These are phyloP conservation scores for Trichoderma gracile DNA, from an alignment of 2,329 filamentous ascomycete species.

Conservation along the genomic window DNA sequence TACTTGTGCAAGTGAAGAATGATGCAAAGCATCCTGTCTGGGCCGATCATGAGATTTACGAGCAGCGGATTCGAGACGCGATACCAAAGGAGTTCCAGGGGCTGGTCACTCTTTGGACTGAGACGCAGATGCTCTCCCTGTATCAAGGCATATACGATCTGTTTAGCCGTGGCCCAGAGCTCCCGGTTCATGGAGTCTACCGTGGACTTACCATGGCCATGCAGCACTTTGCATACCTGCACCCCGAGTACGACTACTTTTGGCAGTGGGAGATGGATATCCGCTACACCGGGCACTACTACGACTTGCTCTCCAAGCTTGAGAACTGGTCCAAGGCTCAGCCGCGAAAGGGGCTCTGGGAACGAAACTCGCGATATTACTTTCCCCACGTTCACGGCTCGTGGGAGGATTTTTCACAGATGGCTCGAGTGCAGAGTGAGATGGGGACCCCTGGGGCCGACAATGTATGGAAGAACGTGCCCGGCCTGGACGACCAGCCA, in stretches of 20 bases:
- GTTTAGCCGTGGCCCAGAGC: constrained; percentile 62
- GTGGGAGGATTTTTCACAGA: constrained; percentile 75
- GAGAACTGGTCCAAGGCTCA: constrained; percentile 69
- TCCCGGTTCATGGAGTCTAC: constrained; percentile 89
- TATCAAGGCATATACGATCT: constrained; percentile 86
- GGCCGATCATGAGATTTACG: constrained; percentile 70
- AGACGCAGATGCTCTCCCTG: constrained; percentile 85
- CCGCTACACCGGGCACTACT: constrained; percentile 86
- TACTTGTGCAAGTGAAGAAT: constrained; percentile 80
- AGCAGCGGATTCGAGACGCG: constrained; percentile 64
- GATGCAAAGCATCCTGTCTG: constrained; percentile 75
- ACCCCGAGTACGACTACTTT: constrained; percentile 86
- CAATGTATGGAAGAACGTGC: constrained; percentile 63
- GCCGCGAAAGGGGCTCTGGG: constrained; percentile 79
- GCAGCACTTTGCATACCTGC: constrained; percentile 85
- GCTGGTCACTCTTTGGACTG: constrained; percentile 89
- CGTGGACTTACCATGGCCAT: constrained; percentile 91
- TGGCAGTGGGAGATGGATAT: constrained; percentile 98
- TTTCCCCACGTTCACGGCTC: constrained; percentile 72
- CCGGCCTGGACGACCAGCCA: constrained; percentile 45
- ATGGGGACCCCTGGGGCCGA: constrained; percentile 65
- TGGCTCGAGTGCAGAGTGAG: constrained; percentile 74
- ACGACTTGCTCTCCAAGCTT: constrained; percentile 69
- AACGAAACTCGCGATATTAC: constrained; percentile 77
- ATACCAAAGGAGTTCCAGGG: constrained; percentile 84